phyloP scores from a whole-genome alignment of 495 filamentous ascomycete genomes.

The Lasiosphaeriaceae sp. region DNA sequence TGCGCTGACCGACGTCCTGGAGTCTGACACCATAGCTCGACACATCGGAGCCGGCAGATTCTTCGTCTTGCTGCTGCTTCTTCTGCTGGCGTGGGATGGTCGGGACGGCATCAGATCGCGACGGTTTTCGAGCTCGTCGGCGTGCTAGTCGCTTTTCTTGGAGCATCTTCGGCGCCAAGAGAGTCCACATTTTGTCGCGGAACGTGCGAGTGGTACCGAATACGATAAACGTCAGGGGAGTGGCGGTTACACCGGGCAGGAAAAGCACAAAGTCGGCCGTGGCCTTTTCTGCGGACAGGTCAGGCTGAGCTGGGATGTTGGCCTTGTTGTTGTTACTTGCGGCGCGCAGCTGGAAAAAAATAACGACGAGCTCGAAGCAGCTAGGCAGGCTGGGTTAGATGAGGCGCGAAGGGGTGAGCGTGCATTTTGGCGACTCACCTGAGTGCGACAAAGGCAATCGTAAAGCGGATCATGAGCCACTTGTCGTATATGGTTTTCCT shows the following conservation, averaged over 20 bases:
- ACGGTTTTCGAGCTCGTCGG: background rate
- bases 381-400: constrained; percentile 1
- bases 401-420: background rate
- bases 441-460: constrained; percentile 43
- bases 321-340: constrained; percentile 28
- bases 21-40: background rate
- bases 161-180: constrained; percentile 9
- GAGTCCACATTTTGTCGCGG: constrained; percentile 19
- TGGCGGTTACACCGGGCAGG: constrained; percentile 38
- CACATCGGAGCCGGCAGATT: background rate
- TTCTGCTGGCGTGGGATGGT: background rate
- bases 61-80: background rate
- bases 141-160: constrained; percentile 3
- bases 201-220: constrained; percentile 42
- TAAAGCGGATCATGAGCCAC: constrained; percentile 44
- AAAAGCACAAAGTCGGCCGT: constrained; percentile 40
- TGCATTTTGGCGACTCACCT: constrained; percentile 16
- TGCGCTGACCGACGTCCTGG: background rate
- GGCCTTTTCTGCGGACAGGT: constrained; percentile 33
- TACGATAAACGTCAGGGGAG: constrained; percentile 36
- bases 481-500: constrained; percentile 41
- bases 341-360: constrained; percentile 39
- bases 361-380: constrained; percentile 39
- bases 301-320: constrained; percentile 28
- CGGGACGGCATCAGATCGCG: background rate